Conservation (phyloP, 352 stramenopile species). For the Globisporangium middletonii region DNA sequence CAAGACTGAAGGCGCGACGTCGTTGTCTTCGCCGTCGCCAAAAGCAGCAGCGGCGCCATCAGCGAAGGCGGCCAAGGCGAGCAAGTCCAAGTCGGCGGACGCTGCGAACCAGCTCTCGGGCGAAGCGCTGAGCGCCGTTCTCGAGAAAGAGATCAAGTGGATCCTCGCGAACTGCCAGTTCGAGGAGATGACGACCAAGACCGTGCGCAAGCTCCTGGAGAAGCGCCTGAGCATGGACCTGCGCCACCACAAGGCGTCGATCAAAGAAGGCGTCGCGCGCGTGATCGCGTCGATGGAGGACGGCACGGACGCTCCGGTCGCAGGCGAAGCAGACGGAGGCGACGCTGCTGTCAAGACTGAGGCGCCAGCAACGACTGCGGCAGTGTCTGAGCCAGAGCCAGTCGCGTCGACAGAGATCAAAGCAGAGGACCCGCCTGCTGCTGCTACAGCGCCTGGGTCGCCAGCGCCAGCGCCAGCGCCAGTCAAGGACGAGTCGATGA, state of each 20-base stretch:
- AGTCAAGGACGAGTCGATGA: neutral
- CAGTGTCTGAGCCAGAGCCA: neutral
- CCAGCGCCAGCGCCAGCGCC: constrained; percentile 1
- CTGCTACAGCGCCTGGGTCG: neutral
- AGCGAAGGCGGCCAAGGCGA: neutral
- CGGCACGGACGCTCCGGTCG: constrained; percentile 9
- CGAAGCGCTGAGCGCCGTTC: constrained; percentile 38
- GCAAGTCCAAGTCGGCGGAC: neutral
- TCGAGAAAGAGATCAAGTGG: constrained; percentile 78
- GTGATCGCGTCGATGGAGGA: constrained; percentile 80
- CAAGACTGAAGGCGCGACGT: constrained; percentile 18
- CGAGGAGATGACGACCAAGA: constrained; percentile 84
- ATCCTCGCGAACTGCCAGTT: constrained; percentile 74
- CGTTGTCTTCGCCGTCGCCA: no score
- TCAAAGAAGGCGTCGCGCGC: constrained; percentile 66
- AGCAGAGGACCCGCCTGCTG: neutral
- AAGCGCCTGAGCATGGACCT: constrained; percentile 66
- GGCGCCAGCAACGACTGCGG: neutral
- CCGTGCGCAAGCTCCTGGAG: constrained; percentile 66
- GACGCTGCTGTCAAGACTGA: constrained; percentile 10
- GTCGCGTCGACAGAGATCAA: neutral
- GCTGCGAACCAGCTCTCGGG: constrained; percentile 18
- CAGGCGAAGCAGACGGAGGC: constrained; percentile 3
- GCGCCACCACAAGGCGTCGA: constrained; percentile 64
- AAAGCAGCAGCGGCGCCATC: no score